Percentiles rank a stretch among this genome's conserved stretches.
phyloP scores from a whole-genome alignment of 2,329 filamentous ascomycete genomes.

The Zymoseptoria pseudotritici region DNA sequence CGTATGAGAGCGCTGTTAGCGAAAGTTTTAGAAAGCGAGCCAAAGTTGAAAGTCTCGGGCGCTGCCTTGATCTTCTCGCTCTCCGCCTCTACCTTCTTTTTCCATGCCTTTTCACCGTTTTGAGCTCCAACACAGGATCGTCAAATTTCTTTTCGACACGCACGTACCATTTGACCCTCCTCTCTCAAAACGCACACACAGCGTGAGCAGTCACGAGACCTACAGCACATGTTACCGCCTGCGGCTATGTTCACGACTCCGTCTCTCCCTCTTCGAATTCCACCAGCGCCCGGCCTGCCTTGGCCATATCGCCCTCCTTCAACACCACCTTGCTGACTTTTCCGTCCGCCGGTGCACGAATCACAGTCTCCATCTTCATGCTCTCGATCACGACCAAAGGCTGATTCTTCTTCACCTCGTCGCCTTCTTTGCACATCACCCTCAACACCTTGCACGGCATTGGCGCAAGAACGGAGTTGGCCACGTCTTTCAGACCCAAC shows the following conservation, averaged over 20 bases:
- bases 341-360: slow-evolving; percentile 43
- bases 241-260: not conserved
- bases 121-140: too few relatives aligned
- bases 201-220: too few relatives aligned
- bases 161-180: too few relatives aligned
- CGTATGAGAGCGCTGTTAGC: too few relatives aligned
- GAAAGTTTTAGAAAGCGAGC: too few relatives aligned
- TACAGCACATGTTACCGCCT: too few relatives aligned
- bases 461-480: slow-evolving; percentile 78
- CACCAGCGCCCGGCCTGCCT: slow-evolving; percentile 41
- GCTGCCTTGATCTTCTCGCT: too few relatives aligned
- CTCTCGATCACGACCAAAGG: slow-evolving; percentile 65
- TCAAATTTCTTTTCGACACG: too few relatives aligned
- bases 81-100: too few relatives aligned
- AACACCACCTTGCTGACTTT: slow-evolving; percentile 43
- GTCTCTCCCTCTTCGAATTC: slow-evolving; percentile 33
- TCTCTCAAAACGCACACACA: too few relatives aligned
- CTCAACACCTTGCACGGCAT: slow-evolving; percentile 97
- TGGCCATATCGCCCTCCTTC: slow-evolving; percentile 38
- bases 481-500: slow-evolving; percentile 69
- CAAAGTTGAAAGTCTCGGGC: too few relatives aligned
- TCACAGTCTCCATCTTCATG: slow-evolving; percentile 53
- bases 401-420: slow-evolving; percentile 75
- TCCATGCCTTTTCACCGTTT: too few relatives aligned
- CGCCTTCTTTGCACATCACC: slow-evolving; percentile 78